Base-by-base conservation (phyloP, 768 basidiomycete genomes). In the Steccherinum ochraceum region DNA sequence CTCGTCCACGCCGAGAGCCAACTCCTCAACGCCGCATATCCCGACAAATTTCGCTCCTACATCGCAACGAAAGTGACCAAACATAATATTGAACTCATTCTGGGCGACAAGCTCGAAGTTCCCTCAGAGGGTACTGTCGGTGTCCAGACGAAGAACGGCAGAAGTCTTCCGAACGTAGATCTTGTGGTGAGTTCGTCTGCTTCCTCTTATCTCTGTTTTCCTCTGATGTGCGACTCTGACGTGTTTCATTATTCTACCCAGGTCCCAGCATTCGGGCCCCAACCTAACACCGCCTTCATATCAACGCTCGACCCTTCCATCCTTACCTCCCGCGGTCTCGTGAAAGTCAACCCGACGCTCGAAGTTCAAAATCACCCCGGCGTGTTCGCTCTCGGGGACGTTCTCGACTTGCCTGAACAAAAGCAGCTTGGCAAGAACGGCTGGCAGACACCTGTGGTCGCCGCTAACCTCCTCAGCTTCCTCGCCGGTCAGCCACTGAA, bases 331-430 rank as follows among this genome's bases (percentile, higher is more conserved):
- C 25, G 52, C 56, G 59, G 79, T 64, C 51, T 66, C 57, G 75
- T 86, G 49, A 78, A 76, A 52, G 73, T 87, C 12, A 60, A 64
- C 21, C 72, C 80, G 2, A 84, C 81, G 0, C 70, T 88, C 39
- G 83, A 85, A 56, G 63, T 88, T 2, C 58, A 55, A 5, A 66
- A 64, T 0, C 66, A 82, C 61, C 67, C 77, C 0, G 71, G 72
- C 52, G 76, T 88, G 12, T 86, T 83, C 51, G 87, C 85, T 0
- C 71, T 67, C 2, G 86, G 86, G 1, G 86, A 89, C 58, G 72
- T 82, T 51, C 75, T 81, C 53, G 80, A 83, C 39, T 80, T 76
- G 70, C 50, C 65, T 0, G 86, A 86, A 62, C 79, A 85, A 63
- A 86, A 85, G 57, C 82, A 77, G 58, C 66, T 65, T 0, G 70